These are phyloP conservation scores for Boletus edulis DNA, from an alignment of 768 basidiomycete genomes.

Conservation along the genomic window DNA sequence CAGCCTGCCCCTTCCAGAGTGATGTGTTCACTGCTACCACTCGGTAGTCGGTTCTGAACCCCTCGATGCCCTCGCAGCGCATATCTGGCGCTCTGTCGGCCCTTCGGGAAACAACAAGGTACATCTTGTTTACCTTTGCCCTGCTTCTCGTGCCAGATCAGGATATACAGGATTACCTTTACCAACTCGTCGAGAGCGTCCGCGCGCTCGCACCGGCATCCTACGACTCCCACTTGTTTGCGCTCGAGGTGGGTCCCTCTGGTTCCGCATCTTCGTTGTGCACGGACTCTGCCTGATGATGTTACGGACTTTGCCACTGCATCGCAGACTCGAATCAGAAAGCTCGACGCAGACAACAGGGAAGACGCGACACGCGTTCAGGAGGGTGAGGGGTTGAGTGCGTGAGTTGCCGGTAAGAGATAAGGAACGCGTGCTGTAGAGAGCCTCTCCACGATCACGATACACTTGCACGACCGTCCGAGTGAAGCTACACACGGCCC, in stretches of 20 bases:
- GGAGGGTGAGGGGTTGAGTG: no score
- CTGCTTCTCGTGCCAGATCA: background rate
- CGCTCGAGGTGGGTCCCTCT: constrained; percentile 54
- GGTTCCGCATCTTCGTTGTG: background rate
- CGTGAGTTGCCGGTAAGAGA: no score
- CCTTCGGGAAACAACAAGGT: constrained; percentile 94
- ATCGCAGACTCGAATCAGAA: constrained; percentile 8
- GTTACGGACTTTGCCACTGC: background rate
- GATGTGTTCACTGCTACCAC: background rate
- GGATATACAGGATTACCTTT: constrained; percentile 75
- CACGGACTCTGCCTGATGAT: background rate
- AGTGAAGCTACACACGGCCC: no score
- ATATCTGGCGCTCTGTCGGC: constrained; percentile 74
- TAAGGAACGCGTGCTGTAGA: no score
- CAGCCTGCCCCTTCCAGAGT: background rate
- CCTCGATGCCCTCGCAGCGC: constrained; percentile 59
- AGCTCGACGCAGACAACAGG: constrained; percentile 3
- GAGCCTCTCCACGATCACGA: no score
- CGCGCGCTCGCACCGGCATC: constrained; percentile 72
- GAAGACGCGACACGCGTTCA: background rate
- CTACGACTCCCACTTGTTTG: constrained; percentile 71
- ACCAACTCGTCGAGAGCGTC: constrained; percentile 69
- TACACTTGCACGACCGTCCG: no score
- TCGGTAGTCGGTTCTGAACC: constrained; percentile 77
- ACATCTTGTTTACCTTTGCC: background rate